A percentile compares a stretch with the other conserved stretches of the same genome.
These are phyloP conservation scores for Alternaria gansuensis DNA, from an alignment of 2,329 filamentous ascomycete genomes.

Conservation along the genomic window DNA sequence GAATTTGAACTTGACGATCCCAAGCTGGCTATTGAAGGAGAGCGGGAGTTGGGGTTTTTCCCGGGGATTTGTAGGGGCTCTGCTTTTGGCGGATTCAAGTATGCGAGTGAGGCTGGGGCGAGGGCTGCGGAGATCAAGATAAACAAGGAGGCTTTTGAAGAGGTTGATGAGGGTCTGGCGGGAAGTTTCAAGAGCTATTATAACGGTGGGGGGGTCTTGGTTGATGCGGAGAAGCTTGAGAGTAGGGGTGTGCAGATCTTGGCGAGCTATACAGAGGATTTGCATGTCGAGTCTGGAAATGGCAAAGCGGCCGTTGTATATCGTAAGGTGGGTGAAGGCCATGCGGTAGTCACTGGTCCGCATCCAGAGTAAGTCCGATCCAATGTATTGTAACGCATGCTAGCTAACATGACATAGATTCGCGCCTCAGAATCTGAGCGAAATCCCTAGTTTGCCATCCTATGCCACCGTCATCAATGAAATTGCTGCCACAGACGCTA, in stretches of 20 bases:
- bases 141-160: constrained; percentile 65
- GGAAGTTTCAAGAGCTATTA: constrained; percentile 80
- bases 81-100: constrained; percentile 89
- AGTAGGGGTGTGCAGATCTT: constrained; percentile 78
- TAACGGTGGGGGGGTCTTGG: constrained; percentile 94
- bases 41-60: constrained; percentile 86
- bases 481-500: constrained; percentile 73
- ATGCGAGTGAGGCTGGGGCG: constrained; percentile 86
- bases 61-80: constrained; percentile 85
- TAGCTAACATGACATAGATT: constrained; percentile 67
- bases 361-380: constrained; percentile 82
- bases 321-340: constrained; percentile 82
- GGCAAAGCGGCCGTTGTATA: constrained; percentile 82
- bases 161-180: constrained; percentile 60
- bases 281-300: constrained; percentile 78
- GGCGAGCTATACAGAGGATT: constrained; percentile 77
- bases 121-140: constrained; percentile 74
- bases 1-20: constrained; percentile 91
- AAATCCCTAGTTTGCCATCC: constrained; percentile 70
- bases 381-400: accelerated
- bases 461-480: constrained; percentile 75
- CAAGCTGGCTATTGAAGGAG: constrained; percentile 83
- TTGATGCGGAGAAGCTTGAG: constrained; percentile 72
- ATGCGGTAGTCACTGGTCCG: constrained; percentile 81
- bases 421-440: constrained; percentile 77